phyloP scores from a whole-genome alignment of 495 filamentous ascomycete species.

The Penicillium atrosanguineum region DNA sequence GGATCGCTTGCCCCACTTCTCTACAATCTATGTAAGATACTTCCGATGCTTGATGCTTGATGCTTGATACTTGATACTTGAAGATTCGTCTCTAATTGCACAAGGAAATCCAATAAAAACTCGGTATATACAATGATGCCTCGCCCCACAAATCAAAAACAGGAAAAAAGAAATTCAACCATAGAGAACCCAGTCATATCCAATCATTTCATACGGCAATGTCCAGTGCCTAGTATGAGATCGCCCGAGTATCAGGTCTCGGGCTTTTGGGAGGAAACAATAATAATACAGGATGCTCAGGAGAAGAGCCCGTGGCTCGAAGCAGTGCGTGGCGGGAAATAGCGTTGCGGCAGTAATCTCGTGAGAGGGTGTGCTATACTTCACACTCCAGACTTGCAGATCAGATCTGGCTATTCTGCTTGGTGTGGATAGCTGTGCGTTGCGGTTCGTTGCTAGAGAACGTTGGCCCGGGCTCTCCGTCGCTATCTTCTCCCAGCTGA shows the following conservation, averaged over 20 bases:
- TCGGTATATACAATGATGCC: conserved; percentile 28
- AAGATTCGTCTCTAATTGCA: conserved; percentile 4
- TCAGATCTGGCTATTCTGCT: conserved; percentile 39
- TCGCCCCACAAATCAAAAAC: conserved; percentile 2
- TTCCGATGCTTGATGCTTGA: too few relatives aligned
- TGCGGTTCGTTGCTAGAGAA: conserved; percentile 30
- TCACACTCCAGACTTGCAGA: conserved; percentile 1
- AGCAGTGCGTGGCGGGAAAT: conserved; percentile 14
- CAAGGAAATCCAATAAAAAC: conserved; percentile 9
- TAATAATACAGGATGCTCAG: conserved; percentile 34
- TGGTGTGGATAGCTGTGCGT: conserved; percentile 33
- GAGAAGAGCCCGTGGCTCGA: conserved; percentile 12
- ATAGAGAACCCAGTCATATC: conserved; percentile 33
- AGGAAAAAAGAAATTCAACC: conserved; percentile 22
- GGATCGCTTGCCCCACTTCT: conserved; percentile 16
- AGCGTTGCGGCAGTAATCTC: conserved; percentile 25
- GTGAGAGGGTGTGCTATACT: conserved; percentile 12
- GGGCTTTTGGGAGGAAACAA: conserved; percentile 31
- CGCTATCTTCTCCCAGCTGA: conserved; percentile 70
- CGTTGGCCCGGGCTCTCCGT: conserved; percentile 51
- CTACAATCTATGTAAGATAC: background rate
- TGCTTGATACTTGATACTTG: background rate
- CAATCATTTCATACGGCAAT: conserved; percentile 39
- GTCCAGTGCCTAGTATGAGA: conserved; percentile 31
- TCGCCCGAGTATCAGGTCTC: conserved; percentile 19